phyloP scores from a whole-genome alignment of 345 rosid genomes.

The Mercurialis annua region DNA sequence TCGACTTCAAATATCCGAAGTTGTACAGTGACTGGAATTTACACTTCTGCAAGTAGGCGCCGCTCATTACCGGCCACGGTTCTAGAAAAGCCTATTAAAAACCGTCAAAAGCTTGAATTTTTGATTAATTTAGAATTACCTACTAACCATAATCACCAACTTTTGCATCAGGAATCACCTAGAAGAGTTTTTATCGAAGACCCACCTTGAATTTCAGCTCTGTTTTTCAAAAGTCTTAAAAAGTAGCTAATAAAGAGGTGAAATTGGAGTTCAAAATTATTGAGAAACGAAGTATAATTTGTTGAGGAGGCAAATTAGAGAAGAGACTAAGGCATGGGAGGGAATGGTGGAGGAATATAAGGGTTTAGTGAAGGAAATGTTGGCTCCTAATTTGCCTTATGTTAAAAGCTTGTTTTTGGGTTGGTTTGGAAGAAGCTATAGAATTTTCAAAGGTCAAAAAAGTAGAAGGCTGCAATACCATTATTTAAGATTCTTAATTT shows the following conservation, averaged over 20 bases:
- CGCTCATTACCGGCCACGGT: no score
- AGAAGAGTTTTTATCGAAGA: slow-evolving; percentile 55
- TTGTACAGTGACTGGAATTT: no score
- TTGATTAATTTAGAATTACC: slow-evolving; percentile 28
- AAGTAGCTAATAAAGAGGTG: no score
- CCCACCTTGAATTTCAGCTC: slow-evolving; percentile 81
- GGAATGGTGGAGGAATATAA: slow-evolving; percentile 69
- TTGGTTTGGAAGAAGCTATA: slow-evolving; percentile 91
- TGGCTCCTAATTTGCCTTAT: slow-evolving; percentile 80
- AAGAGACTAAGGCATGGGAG: no score
- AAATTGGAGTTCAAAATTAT: no score
- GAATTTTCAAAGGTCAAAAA: slow-evolving; percentile 54
- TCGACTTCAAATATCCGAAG: no score
- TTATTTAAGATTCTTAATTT: no score
- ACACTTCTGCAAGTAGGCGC: no score
- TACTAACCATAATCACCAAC: slow-evolving; percentile 17
- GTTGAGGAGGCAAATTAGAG: no score
- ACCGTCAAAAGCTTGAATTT: slow-evolving; percentile 16
- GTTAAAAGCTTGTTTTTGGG: slow-evolving; percentile 80
- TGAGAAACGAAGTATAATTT: no score
- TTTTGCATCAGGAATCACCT: slow-evolving; percentile 23
- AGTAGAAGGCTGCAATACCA: slow-evolving; percentile 64
- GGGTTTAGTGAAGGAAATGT: slow-evolving; percentile 69
- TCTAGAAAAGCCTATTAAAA: slow-evolving; percentile 29
- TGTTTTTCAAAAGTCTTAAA: slow-evolving; percentile 53